Conservation (phyloP, 2,329 filamentous ascomycete genomes). For the Talaromyces atroroseus region DNA sequence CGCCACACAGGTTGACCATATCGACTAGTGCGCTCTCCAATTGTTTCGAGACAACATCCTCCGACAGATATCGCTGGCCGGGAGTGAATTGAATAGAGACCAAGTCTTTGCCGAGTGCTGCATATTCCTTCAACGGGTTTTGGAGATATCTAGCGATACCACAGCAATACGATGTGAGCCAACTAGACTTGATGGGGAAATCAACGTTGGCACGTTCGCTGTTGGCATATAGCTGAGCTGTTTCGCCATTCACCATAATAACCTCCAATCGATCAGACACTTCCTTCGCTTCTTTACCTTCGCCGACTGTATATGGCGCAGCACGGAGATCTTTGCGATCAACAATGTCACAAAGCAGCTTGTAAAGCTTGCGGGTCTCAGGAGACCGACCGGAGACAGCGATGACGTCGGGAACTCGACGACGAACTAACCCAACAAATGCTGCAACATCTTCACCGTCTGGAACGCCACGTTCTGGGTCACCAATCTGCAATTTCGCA, state of each 20-base stretch:
- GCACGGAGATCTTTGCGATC: conserved; percentile 71
- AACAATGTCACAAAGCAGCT: conserved; percentile 73
- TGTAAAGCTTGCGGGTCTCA: conserved; percentile 77
- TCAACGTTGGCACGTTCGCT: conserved; percentile 73
- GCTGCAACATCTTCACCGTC: conserved; percentile 60
- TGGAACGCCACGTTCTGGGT: conserved; percentile 61
- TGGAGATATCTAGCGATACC: conserved; percentile 87
- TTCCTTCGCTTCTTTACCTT: conserved; percentile 66
- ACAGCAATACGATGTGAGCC: conserved; percentile 82
- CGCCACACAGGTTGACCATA: conserved; percentile 94
- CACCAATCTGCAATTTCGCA: conserved; percentile 63
- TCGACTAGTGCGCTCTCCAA: conserved; percentile 97
- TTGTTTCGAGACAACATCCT: conserved; percentile 78
- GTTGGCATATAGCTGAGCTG: conserved; percentile 91
- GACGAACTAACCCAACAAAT: conserved; percentile 73
- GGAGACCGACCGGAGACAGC: conserved; percentile 84
- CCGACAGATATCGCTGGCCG: conserved; percentile 79
- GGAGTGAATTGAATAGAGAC: conserved; percentile 81
- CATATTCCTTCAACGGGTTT: conserved; percentile 94
- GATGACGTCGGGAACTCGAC: conserved; percentile 81
- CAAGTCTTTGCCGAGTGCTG: conserved; percentile 82
- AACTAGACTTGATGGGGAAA: conserved; percentile 66
- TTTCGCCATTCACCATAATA: conserved; percentile 90
- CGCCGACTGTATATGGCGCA: conserved; percentile 79
- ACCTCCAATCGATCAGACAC: conserved; percentile 78